phyloP scores from a whole-genome alignment of 73 alveolate genomes.

The Paramecium primaurelia region DNA sequence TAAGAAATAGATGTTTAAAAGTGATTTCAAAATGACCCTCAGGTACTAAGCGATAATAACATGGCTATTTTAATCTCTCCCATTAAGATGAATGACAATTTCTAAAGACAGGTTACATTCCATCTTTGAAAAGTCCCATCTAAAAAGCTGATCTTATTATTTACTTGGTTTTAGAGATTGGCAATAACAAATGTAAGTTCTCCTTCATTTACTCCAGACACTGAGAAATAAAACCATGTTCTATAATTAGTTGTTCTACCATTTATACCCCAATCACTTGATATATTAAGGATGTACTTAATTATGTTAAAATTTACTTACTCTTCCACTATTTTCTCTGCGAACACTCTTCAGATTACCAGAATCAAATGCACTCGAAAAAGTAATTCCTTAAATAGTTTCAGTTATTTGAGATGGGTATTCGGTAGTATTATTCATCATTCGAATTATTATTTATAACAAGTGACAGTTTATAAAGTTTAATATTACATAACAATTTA shows the following conservation, averaged over 20 bases:
- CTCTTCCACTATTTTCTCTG: neutral
- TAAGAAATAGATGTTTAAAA: neutral
- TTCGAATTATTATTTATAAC: neutral
- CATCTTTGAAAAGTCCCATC: slow-evolving; percentile 61
- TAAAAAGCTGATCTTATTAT: neutral
- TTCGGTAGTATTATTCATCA: neutral
- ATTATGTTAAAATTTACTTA: neutral
- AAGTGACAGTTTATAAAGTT: neutral
- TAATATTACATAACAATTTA: neutral
- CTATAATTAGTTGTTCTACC: slow-evolving; percentile 56
- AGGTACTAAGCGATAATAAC: slow-evolving; percentile 31
- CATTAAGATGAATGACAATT: slow-evolving; percentile 19
- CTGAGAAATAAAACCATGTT: slow-evolving; percentile 86
- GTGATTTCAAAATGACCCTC: slow-evolving; percentile 26
- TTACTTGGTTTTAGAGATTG: slow-evolving; percentile 66
- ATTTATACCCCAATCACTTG: slow-evolving; percentile 42
- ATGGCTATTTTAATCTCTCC: slow-evolving; percentile 47
- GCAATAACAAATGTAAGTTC: slow-evolving; percentile 63
- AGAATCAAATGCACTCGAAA: slow-evolving; percentile 50
- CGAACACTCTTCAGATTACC: slow-evolving; percentile 53
- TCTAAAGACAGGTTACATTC: slow-evolving; percentile 57
- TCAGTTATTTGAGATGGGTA: slow-evolving; percentile 52
- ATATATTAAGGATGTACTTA: slow-evolving; percentile 32
- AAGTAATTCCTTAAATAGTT: slow-evolving; percentile 17
- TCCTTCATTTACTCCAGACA: slow-evolving; percentile 67